Conservation (phyloP, 2,329 filamentous ascomycete genomes). For the Calycina herbarum region DNA sequence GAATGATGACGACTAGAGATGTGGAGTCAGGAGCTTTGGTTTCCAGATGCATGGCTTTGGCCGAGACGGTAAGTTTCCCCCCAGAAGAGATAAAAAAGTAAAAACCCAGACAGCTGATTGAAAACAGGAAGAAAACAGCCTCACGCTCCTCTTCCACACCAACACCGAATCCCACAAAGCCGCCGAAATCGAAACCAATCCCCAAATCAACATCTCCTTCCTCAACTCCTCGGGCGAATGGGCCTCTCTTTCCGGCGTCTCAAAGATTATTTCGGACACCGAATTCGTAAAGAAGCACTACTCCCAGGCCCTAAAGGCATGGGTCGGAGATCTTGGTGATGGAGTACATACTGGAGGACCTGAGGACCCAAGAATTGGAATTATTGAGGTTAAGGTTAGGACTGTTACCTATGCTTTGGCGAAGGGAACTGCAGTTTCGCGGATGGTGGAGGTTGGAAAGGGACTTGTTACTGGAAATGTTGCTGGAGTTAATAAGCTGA, state of each 20-base stretch:
- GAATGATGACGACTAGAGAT: constrained; percentile 83
- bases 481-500: constrained; percentile 71
- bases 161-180: constrained; percentile 91
- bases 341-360: constrained; percentile 80
- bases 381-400: constrained; percentile 74
- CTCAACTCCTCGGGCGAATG: constrained; percentile 75
- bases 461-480: constrained; percentile 71
- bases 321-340: constrained; percentile 83
- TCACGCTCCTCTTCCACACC: constrained; percentile 87
- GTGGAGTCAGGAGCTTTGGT: constrained; percentile 64
- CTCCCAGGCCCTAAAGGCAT: constrained; percentile 71
- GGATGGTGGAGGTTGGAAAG: constrained; percentile 71
- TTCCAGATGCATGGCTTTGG: constrained; percentile 84
- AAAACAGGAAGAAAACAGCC: constrained; percentile 68
- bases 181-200: constrained; percentile 70
- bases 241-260: constrained; percentile 80
- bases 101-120: constrained; percentile 6
- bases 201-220: constrained; percentile 80
- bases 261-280: constrained; percentile 69
- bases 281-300: constrained; percentile 73
- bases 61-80: constrained; percentile 61
- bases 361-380: constrained; percentile 76
- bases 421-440: constrained; percentile 61
- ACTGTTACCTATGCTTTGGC: constrained; percentile 72
- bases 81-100: neutral